A percentile compares a stretch with the other conserved stretches of the same genome.
These are phyloP conservation scores for Leccinum angustisporum DNA, from an alignment of 1,284 basidiomycete species.

Conservation along the genomic window DNA sequence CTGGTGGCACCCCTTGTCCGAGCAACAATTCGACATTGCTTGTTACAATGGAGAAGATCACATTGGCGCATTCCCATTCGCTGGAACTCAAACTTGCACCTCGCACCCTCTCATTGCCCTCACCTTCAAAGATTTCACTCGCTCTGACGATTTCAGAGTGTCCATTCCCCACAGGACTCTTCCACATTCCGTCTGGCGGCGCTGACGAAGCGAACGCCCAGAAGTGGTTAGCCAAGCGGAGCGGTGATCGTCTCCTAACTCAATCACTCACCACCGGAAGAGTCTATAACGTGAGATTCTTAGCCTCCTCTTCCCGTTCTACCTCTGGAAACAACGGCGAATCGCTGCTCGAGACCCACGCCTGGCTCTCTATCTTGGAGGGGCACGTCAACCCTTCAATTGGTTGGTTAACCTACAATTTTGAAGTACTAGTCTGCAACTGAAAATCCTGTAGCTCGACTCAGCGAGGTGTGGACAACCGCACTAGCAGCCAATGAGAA, in stretches of 20 bases:
- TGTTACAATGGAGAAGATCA: slow-evolving; percentile 4
- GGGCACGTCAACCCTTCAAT: slow-evolving; percentile 11
- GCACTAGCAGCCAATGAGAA: slow-evolving; percentile 2
- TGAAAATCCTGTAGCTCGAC: slow-evolving; percentile 14
- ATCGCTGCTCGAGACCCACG: slow-evolving; percentile 11
- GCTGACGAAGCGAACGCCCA: background rate
- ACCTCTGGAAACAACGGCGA: background rate
- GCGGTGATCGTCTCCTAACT: slow-evolving; percentile 11
- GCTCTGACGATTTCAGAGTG: slow-evolving; percentile 18
- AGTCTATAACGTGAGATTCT: slow-evolving; percentile 22
- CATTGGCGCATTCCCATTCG: slow-evolving; percentile 6
- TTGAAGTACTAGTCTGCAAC: background rate
- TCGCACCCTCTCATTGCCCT: background rate
- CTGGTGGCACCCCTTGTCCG: background rate
- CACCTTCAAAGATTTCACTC: slow-evolving; percentile 10
- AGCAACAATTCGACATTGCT: background rate
- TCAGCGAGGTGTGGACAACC: slow-evolving; percentile 10
- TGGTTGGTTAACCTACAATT: slow-evolving; percentile 4
- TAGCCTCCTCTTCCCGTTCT: slow-evolving; percentile 5
- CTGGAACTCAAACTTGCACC: background rate
- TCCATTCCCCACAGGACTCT: slow-evolving; percentile 19
- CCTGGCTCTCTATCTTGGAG: slow-evolving; percentile 20
- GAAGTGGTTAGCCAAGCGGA: slow-evolving; percentile 8
- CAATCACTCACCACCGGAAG: slow-evolving; percentile 25
- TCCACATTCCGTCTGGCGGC: background rate